Evolutionary conservation across 148 eudicot genomes (phyloP).

Genomic region (Agrostemma githago): DNA sequence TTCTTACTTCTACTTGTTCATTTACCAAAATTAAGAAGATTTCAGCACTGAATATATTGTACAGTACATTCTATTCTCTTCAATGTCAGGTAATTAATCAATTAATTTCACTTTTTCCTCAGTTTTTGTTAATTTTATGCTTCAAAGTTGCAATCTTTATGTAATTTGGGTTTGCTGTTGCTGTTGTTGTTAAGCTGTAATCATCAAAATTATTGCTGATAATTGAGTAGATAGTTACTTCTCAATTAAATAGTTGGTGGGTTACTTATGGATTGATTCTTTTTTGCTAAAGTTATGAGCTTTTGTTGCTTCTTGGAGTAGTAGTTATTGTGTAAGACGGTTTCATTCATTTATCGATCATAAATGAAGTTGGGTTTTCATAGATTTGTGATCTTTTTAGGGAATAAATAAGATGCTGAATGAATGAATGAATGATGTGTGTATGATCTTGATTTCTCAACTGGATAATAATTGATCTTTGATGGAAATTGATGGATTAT

Average conservation of each 20-base stretch:
- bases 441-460: background rate
- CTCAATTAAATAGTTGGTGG: conserved; percentile 12
- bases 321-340: no score
- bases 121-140: background rate
- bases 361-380: no score
- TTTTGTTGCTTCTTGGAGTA: background rate
- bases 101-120: conserved; percentile 17
- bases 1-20: no score
- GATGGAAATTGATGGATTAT: background rate
- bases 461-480: background rate
- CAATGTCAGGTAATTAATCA: conserved; percentile 34
- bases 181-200: conserved; percentile 1
- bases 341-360: no score
- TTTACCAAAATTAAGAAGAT: background rate
- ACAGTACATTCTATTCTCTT: conserved; percentile 22
- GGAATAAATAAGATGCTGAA: conserved; percentile 1
- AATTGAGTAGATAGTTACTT: background rate
- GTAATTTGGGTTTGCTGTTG: background rate
- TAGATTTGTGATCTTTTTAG: background rate
- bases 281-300: conserved; percentile 4
- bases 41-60: background rate
- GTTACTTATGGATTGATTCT: conserved; percentile 2
- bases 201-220: conserved; percentile 7
- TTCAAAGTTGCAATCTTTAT: background rate
- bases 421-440: background rate